These are phyloP conservation scores for Przewalskia tangutica DNA, from an alignment of 257 asterid genomes.

Conservation along the genomic window DNA sequence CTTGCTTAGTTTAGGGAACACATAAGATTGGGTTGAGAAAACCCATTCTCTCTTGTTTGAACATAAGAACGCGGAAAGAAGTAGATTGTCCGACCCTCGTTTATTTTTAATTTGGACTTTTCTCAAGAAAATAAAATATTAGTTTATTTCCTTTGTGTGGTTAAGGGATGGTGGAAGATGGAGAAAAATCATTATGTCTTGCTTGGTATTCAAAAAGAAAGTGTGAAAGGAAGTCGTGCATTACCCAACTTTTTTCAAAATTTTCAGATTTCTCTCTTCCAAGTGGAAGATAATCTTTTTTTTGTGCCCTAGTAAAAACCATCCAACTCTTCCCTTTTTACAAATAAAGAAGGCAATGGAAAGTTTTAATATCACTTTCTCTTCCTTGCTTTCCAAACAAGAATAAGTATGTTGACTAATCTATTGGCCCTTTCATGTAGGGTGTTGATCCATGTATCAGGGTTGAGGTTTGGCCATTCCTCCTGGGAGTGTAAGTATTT, in stretches of 20 bases:
- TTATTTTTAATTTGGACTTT: neutral
- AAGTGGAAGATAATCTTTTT: neutral
- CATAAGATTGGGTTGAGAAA: neutral
- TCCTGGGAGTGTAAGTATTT: constrained; percentile 86
- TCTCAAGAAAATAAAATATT: neutral
- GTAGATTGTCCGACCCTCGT: neutral
- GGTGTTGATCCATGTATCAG: constrained; percentile 86
- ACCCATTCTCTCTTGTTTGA: neutral
- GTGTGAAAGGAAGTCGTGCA: neutral
- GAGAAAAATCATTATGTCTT: neutral
- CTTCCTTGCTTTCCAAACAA: neutral
- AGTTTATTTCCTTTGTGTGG: neutral
- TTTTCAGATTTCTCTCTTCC: neutral
- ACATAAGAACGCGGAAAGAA: neutral
- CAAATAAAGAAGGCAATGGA: neutral
- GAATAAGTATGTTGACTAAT: neutral
- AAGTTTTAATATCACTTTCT: neutral
- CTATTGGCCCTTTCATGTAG: constrained; percentile 27
- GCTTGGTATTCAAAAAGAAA: neutral
- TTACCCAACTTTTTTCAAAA: neutral
- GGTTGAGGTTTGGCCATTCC: constrained; percentile 94
- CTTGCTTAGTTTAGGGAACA: neutral
- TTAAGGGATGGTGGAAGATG: neutral
- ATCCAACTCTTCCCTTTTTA: neutral
- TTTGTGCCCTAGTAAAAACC: neutral